Conservation (phyloP, 805 yeast species). For the Groenewaldozyma tartarivorans region DNA sequence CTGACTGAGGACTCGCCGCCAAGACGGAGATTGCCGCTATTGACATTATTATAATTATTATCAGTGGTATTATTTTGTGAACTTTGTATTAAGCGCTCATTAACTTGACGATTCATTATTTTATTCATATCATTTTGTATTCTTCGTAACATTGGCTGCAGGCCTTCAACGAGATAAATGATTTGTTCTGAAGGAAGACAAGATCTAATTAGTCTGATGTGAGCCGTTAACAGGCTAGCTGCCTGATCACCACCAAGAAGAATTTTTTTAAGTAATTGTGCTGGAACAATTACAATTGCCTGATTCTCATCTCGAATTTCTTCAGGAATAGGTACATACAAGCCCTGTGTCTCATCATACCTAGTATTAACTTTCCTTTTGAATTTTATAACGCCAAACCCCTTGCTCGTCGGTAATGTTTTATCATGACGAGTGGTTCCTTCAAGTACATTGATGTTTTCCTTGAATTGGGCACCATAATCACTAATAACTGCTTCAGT, state of each 20-base stretch:
- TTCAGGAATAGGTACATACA: slow-evolving; percentile 12
- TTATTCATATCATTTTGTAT: slow-evolving; percentile 6
- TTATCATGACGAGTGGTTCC: not conserved
- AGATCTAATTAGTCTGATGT: slow-evolving; percentile 1
- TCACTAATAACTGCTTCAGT: not conserved
- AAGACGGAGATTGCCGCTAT: not conserved
- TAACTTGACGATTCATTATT: slow-evolving; percentile 9
- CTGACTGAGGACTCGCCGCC: not conserved
- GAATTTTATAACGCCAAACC: slow-evolving; percentile 6
- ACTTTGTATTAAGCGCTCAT: slow-evolving; percentile 9
- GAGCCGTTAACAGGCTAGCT: not conserved
- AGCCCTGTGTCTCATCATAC: slow-evolving; percentile 14
- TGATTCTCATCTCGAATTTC: slow-evolving; percentile 6
- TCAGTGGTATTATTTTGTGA: not conserved
- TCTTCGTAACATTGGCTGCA: slow-evolving; percentile 5
- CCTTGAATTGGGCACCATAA: not conserved
- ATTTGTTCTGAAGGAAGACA: slow-evolving; percentile 3
- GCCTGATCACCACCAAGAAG: slow-evolving; percentile 1
- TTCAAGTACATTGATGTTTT: not conserved
- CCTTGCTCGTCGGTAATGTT: not conserved
- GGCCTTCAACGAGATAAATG: slow-evolving; percentile 14
- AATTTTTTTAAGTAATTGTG: not conserved
- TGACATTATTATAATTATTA: not conserved
- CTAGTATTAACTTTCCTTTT: slow-evolving; percentile 9
- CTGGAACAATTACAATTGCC: slow-evolving; percentile 6